Evolutionary conservation across 192 early-diverging fungal genomes (phyloP).

Genomic region (Podila horticola): DNA sequence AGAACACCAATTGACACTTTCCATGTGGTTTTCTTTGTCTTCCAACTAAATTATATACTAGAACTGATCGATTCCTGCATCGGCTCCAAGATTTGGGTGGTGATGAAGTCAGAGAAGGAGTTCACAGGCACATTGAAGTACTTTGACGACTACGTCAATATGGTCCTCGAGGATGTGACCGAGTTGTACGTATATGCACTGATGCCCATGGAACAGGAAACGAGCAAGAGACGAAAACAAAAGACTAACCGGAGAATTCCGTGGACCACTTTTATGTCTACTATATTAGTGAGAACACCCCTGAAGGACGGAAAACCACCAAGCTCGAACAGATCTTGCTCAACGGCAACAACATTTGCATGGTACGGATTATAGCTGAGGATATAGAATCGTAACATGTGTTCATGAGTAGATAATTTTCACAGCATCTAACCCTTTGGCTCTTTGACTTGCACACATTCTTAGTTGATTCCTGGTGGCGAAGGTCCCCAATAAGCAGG

Average conservation of each 20-base stretch:
- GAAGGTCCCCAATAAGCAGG: slow-evolving; percentile 55
- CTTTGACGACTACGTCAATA: slow-evolving; percentile 99
- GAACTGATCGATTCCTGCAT: slow-evolving; percentile 99
- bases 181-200: slow-evolving; percentile 76
- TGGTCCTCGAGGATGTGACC: slow-evolving; percentile 97
- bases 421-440: not conserved
- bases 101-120: slow-evolving; percentile 98
- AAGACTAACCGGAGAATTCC: not conserved
- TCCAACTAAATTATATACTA: slow-evolving; percentile 34
- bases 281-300: slow-evolving; percentile 75
- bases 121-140: slow-evolving; percentile 95
- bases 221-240: not conserved
- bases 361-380: slow-evolving; percentile 63
- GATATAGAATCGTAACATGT: not conserved
- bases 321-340: slow-evolving; percentile 91
- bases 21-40: not conserved
- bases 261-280: not conserved
- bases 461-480: slow-evolving; percentile 66
- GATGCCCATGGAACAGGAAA: not conserved
- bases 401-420: not conserved
- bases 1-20: not conserved
- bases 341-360: slow-evolving; percentile 98
- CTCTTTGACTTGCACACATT: not conserved
- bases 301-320: slow-evolving; percentile 77
- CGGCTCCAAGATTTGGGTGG: slow-evolving; percentile 95